phyloP scores from a whole-genome alignment of 176 grass and related monocot species.

The Raddia distichophylla region DNA sequence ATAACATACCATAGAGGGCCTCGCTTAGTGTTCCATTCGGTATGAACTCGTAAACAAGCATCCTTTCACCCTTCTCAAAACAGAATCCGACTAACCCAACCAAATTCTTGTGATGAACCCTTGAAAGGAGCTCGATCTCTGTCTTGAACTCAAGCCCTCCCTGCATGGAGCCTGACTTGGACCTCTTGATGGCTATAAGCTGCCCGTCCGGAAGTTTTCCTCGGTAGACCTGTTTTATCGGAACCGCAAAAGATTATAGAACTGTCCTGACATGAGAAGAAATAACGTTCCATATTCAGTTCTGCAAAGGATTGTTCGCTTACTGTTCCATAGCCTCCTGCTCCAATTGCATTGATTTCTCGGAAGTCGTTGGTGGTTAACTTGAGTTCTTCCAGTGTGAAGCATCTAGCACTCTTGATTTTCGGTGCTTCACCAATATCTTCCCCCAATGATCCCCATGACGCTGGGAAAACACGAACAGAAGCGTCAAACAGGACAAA shows the following conservation, averaged over 20 bases:
- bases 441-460: constrained; percentile 66
- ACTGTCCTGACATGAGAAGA: constrained; percentile 17
- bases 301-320: constrained; percentile 4
- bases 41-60: constrained; percentile 88
- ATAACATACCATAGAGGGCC: constrained; percentile 62
- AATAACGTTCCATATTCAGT: not conserved
- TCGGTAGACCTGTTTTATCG: constrained; percentile 68
- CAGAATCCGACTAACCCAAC: constrained; percentile 88
- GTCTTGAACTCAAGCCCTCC: constrained; percentile 90
- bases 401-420: constrained; percentile 61
- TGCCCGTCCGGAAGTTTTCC: constrained; percentile 67
- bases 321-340: constrained; percentile 89
- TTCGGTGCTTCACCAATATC: constrained; percentile 70
- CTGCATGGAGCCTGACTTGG: constrained; percentile 76
- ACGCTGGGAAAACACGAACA: constrained; percentile 47
- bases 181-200: constrained; percentile 86
- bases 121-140: constrained; percentile 88
- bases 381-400: constrained; percentile 74
- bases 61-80: constrained; percentile 82
- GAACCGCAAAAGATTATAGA: constrained; percentile 1
- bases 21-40: constrained; percentile 73
- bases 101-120: constrained; percentile 92
- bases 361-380: constrained; percentile 77
- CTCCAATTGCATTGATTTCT: constrained; percentile 71
- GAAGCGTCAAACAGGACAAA: not conserved